Percentiles rank a stretch among this genome's conserved stretches.
phyloP scores from a whole-genome alignment of 2,329 filamentous ascomycete genomes.

The Eurotiales sp. region DNA sequence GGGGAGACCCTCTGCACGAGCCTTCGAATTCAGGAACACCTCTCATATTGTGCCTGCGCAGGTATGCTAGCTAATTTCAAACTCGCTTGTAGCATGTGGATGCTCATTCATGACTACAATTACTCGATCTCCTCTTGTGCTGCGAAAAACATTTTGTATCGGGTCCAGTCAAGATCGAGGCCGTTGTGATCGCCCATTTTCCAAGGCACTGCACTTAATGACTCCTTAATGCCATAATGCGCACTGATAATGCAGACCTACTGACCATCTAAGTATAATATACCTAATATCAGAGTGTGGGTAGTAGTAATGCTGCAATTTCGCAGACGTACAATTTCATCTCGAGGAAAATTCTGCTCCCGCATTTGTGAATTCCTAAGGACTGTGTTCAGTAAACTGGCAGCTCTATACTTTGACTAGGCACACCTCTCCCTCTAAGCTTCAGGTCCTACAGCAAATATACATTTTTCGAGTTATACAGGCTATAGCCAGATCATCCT shows the following conservation, averaged over 20 bases:
- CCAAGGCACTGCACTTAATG: neutral
- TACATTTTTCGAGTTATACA: too few relatives aligned
- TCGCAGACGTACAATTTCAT: neutral
- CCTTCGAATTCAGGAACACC: slow-evolving; percentile 13
- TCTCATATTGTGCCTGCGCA: neutral
- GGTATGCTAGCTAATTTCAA: slow-evolving; percentile 12
- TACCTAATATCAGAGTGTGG: too few relatives aligned
- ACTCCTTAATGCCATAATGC: neutral
- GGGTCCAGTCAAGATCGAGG: slow-evolving; percentile 2
- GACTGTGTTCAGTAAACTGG: too few relatives aligned
- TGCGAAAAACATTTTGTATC: neutral
- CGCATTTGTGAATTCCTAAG: neutral
- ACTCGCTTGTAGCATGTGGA: slow-evolving; percentile 3
- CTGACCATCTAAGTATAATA: neutral
- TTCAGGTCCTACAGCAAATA: too few relatives aligned
- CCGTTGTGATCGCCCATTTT: slow-evolving; percentile 2
- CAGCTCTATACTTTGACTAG: neutral
- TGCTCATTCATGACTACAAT: slow-evolving; percentile 1
- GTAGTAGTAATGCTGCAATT: neutral
- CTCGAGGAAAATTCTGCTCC: neutral
- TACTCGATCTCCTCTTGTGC: neutral
- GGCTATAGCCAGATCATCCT: neutral
- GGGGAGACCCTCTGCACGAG: neutral
- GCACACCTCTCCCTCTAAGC: neutral
- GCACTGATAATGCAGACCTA: neutral